Evolutionary conservation across 371 early-diverging fungal species (phyloP).

Genomic region (Haplosporangium sp.): DNA sequence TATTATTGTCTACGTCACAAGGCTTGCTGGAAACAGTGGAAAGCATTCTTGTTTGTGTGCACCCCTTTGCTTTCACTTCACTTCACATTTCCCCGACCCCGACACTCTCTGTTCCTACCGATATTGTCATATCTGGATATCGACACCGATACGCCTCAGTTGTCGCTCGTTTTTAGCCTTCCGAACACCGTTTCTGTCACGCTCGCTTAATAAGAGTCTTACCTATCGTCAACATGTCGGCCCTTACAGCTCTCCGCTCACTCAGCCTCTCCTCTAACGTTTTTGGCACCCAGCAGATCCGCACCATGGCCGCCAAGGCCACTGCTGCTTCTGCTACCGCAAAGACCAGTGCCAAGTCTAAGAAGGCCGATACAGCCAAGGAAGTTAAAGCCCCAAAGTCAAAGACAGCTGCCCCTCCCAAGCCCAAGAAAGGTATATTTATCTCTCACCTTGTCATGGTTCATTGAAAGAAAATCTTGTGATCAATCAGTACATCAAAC

Average conservation of each 20-base stretch:
- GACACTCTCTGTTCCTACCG: too few relatives aligned
- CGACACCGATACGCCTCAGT: too few relatives aligned
- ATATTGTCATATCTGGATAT: too few relatives aligned
- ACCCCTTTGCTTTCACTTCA: too few relatives aligned
- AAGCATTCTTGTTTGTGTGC: too few relatives aligned
- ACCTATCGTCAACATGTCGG: constrained; percentile 10
- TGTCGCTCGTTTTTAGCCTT: too few relatives aligned
- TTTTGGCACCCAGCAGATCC: constrained; percentile 16
- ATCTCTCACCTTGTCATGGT: background rate
- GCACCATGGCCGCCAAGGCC: constrained; percentile 44
- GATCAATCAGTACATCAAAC: too few relatives aligned
- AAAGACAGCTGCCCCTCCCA: constrained; percentile 17
- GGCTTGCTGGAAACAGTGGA: too few relatives aligned
- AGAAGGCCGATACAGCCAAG: constrained; percentile 1
- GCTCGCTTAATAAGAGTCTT: background rate
- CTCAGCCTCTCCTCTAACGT: constrained; percentile 16
- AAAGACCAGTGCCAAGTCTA: constrained; percentile 15
- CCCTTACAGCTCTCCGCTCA: constrained; percentile 35
- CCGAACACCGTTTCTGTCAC: background rate
- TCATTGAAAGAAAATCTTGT: too few relatives aligned
- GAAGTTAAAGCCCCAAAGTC: constrained; percentile 7
- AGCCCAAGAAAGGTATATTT: constrained; percentile 19
- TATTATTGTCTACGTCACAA: too few relatives aligned
- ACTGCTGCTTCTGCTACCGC: constrained; percentile 24
- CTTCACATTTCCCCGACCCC: too few relatives aligned